Base-by-base conservation (phyloP, 208 protist genomes). In the Trypanosoma platydactyli region DNA sequence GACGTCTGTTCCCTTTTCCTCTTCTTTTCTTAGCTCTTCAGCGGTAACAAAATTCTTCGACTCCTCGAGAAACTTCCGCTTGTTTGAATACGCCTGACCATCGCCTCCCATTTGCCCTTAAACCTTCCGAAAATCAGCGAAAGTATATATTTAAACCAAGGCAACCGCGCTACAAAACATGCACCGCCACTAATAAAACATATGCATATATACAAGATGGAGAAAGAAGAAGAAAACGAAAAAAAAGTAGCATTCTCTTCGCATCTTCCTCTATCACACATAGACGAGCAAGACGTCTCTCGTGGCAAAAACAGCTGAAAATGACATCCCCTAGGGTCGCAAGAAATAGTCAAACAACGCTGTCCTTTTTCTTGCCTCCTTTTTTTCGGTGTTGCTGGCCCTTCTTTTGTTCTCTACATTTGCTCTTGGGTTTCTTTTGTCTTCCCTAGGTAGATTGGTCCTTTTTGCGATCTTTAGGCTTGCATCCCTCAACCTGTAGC, bases 31-130 rank as follows among this genome's bases (percentile, higher is more conserved):
- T 2, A 77, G 54, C 33, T 85, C 60, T 11, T 61, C 25, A 1
- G 67, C 45, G 5, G 63, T 81, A 25, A 77, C 49, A 65, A 85
- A 94, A 18, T 68, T 65, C 33, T 66, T 79, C 7, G 76, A 73
- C 40, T 82, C 82, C 15, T 81, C 69, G 1, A 94, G 64, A 27
- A 92, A 62, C 24, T 58, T 82, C 11, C 85, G 75, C 46, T 92
- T 94, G 65, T 94, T 94, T n/a, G 73, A 54, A 50, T 92, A 61
- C 16, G 83, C 81, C 48, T 94, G 88, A 0, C 88, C 88, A 76
- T 94, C 88, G 9, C 88, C 88, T 42, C 88, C 88, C 88, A 94
- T 71, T 64, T 29, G 45, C 0, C 24, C 7, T 38, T 56, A 5
- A 33, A n/a, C 1, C 16, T 6, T 35, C n/a, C 35, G 29, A 35